Base-by-base conservation (phyloP, 495 filamentous ascomycete species). In the Lophiostoma macrostomum region DNA sequence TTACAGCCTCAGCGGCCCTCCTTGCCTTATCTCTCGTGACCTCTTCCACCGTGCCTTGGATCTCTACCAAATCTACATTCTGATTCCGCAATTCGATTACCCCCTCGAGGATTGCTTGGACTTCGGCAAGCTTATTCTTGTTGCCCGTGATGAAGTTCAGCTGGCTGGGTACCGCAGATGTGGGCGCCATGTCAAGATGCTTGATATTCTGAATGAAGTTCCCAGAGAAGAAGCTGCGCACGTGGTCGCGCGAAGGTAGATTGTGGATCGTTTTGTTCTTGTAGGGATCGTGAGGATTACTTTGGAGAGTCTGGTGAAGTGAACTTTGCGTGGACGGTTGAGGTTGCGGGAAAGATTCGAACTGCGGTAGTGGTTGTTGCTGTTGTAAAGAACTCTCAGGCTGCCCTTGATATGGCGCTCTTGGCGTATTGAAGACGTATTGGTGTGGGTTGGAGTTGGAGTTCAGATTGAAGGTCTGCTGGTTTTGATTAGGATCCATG, bases 141-240 rank as follows among this genome's bases (percentile, higher is more conserved):
- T 98, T 98, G 59, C 91, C 86, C 2, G 94, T 98, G 63, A 98
- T 95, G 76, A 98, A 98, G 74, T 95, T 88, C 29, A 98, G 70
- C 24, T 73, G 47, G 48, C 65, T 68, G 8, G 69, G 70, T 16
- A 69, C 58, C 5, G 60, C 54, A 4, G 48, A 16, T 8, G 25
- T 29, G 11, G 67, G 64, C 14, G 69, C 46, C 62, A 66, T 68
- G 23, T 36, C 30, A 32, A 45, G 14, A 25, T 29, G n/a, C 20
- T 41, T 39, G 28, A 25, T 29, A 7, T 14, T 36, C 12, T 18
- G 31, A 29, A 38, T 43, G 20, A 53, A 58, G 11, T 52, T 32
- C 41, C 34, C 11, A 12, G 36, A 12, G 39, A 34, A 40, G 16
- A 19, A 23, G 44, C 29, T 10, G n/a, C n/a, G n/a, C n/a, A 19